A percentile compares a stretch with the other conserved stretches of the same genome.
Conservation (phyloP, 768 basidiomycete species). For the Boletus bicolor region DNA sequence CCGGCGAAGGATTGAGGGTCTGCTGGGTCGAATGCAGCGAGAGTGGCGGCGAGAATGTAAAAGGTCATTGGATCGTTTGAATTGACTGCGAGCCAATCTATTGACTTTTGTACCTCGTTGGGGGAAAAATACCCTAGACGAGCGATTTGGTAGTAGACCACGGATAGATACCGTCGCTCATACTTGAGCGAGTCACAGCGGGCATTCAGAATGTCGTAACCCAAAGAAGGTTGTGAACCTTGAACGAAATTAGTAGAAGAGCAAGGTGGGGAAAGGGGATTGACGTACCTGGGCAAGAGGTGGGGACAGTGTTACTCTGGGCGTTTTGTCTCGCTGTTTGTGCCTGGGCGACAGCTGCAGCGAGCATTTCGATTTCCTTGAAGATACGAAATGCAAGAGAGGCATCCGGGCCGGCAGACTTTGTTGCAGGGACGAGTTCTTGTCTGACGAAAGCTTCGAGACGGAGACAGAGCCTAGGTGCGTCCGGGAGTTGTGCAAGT, state of each 20-base stretch:
- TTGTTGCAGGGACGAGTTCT: conserved; percentile 47
- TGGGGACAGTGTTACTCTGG: conserved; percentile 49
- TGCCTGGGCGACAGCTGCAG: conserved; percentile 49
- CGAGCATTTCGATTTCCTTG: conserved; percentile 60
- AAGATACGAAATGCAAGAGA: conserved; percentile 56
- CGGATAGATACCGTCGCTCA: conserved; percentile 66
- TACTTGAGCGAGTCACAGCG: conserved; percentile 72
- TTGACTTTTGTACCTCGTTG: conserved; percentile 55
- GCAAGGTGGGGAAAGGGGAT: not conserved
- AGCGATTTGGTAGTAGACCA: conserved; percentile 59
- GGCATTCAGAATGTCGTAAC: conserved; percentile 62
- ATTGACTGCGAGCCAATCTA: conserved; percentile 69
- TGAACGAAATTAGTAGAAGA: conserved; percentile 6
- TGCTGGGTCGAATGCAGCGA: conserved; percentile 64
- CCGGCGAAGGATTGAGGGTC: conserved; percentile 50
- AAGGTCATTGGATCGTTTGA: conserved; percentile 66
- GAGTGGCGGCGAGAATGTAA: conserved; percentile 63
- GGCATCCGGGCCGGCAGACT: conserved; percentile 35
- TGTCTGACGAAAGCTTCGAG: conserved; percentile 53
- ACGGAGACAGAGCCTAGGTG: conserved; percentile 48
- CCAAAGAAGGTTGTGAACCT: conserved; percentile 50
- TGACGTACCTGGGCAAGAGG: conserved; percentile 50
- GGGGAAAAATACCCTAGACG: conserved; percentile 59
- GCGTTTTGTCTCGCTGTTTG: conserved; percentile 62
- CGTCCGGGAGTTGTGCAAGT: conserved; percentile 40